A percentile compares a stretch with the other conserved stretches of the same genome.
These are phyloP conservation scores for Amanita muscaria DNA, from an alignment of 768 basidiomycete genomes.

Conservation along the genomic window DNA sequence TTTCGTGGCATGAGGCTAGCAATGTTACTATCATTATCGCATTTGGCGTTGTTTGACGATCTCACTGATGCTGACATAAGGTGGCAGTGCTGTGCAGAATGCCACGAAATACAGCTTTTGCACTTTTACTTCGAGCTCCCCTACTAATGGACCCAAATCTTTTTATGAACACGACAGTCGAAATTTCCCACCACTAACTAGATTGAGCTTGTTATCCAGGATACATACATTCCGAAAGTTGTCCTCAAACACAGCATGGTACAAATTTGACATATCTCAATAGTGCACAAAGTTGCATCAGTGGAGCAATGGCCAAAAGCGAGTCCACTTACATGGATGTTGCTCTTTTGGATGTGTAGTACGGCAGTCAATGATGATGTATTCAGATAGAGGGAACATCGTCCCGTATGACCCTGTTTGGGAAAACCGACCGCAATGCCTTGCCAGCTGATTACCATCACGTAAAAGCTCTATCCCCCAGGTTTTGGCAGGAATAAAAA, in stretches of 20 bases:
- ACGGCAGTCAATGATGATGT: conserved; percentile 4
- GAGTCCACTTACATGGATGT: conserved; percentile 7
- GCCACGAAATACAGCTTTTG: no score
- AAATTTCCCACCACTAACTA: no score
- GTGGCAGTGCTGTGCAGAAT: no score
- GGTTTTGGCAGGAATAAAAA: conserved; percentile 3
- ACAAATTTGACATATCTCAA: conserved; percentile 1
- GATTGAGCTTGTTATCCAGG: conserved; percentile 6
- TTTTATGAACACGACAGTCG: no score
- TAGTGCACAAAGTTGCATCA: background rate
- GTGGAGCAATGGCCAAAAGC: background rate
- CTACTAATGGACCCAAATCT: no score
- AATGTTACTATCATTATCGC: no score
- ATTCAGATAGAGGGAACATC: background rate
- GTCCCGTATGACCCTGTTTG: background rate
- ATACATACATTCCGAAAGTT: conserved; percentile 1
- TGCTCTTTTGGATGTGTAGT: background rate
- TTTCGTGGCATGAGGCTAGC: no score
- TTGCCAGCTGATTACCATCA: background rate
- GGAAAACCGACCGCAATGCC: conserved; percentile 4
- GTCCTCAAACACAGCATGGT: conserved; percentile 8
- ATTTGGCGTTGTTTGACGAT: no score
- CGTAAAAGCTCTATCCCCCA: conserved; percentile 5
- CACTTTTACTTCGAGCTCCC: no score
- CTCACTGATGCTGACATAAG: no score